Percentiles rank a stretch among this genome's conserved stretches.
Conservation (phyloP, 2,329 filamentous ascomycete genomes). For the Ophiostoma sp. region DNA sequence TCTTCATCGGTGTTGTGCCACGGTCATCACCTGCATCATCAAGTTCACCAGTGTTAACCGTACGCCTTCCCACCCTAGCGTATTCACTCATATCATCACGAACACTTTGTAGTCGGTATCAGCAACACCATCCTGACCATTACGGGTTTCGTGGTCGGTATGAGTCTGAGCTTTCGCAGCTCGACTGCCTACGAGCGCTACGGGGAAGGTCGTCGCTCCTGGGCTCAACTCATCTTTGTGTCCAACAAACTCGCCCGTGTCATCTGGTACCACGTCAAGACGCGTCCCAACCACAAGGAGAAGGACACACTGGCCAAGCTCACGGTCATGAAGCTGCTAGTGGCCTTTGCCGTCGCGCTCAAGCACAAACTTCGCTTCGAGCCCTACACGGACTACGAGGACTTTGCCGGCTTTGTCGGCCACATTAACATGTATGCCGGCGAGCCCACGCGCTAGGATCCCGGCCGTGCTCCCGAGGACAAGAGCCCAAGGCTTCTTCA, state of each 20-base stretch:
- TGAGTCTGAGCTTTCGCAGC: constrained; percentile 74
- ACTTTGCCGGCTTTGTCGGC: constrained; percentile 60
- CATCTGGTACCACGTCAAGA: constrained; percentile 76
- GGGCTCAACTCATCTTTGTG: constrained; percentile 60
- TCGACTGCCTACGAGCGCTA: constrained; percentile 73
- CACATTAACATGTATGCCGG: constrained; percentile 68
- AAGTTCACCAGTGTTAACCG: constrained; percentile 34
- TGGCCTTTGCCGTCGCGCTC: constrained; percentile 67
- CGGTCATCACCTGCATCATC: constrained; percentile 55
- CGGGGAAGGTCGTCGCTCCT: constrained; percentile 56
- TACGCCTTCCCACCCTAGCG: too few relatives aligned
- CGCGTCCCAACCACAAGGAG: constrained; percentile 57
- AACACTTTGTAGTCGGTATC: constrained; percentile 51
- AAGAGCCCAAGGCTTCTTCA: constrained; percentile 43
- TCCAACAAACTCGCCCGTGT: constrained; percentile 69
- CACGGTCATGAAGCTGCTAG: constrained; percentile 66
- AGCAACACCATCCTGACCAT: constrained; percentile 70
- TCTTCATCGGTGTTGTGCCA: constrained; percentile 68
- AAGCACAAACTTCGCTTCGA: constrained; percentile 75
- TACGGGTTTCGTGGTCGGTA: constrained; percentile 78
- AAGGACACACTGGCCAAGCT: constrained; percentile 68
- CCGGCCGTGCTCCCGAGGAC: constrained; percentile 31
- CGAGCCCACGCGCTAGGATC: constrained; percentile 42
- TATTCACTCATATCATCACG: too few relatives aligned
- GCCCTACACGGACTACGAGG: constrained; percentile 67